Percentiles rank a stretch among this genome's conserved stretches.
phyloP scores from a whole-genome alignment of 1,284 basidiomycete genomes.

The Blastosporella zonata region DNA sequence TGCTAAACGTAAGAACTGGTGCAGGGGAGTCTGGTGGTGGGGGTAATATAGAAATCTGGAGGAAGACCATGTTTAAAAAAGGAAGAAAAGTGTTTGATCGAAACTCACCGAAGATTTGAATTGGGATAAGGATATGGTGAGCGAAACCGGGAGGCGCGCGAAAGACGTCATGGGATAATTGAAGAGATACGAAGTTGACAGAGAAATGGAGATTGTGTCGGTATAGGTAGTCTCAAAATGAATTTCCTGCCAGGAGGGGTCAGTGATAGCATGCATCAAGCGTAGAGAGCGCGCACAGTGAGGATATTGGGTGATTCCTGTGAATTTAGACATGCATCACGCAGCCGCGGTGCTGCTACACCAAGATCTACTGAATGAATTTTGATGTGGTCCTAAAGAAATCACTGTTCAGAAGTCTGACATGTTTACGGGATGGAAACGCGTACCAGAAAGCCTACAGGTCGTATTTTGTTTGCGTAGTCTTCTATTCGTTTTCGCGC shows the following conservation, averaged over 20 bases:
- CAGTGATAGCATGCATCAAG: not conserved
- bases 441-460: conserved; percentile 63
- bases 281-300: conserved; percentile 19
- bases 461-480: conserved; percentile 69
- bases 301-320: conserved; percentile 20
- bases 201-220: conserved; percentile 69
- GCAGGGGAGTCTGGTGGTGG: conserved; percentile 46
- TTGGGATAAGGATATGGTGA: conserved; percentile 74
- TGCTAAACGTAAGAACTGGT: conserved; percentile 55
- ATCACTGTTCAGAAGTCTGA: conserved; percentile 6
- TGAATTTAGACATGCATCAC: conserved; percentile 49
- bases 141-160: conserved; percentile 74
- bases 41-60: conserved; percentile 48
- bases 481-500: conserved; percentile 67
- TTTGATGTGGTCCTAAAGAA: conserved; percentile 63
- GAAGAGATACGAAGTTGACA: conserved; percentile 80
- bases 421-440: not conserved
- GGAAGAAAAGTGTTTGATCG: not conserved
- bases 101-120: conserved; percentile 65
- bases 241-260: conserved; percentile 38
- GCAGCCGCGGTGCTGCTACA: conserved; percentile 62
- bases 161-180: conserved; percentile 80
- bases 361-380: conserved; percentile 76
- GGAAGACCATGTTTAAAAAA: not conserved
- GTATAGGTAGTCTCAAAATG: conserved; percentile 68